Conservation (phyloP, 2,329 filamentous ascomycete genomes). For the Capronia epimyces region DNA sequence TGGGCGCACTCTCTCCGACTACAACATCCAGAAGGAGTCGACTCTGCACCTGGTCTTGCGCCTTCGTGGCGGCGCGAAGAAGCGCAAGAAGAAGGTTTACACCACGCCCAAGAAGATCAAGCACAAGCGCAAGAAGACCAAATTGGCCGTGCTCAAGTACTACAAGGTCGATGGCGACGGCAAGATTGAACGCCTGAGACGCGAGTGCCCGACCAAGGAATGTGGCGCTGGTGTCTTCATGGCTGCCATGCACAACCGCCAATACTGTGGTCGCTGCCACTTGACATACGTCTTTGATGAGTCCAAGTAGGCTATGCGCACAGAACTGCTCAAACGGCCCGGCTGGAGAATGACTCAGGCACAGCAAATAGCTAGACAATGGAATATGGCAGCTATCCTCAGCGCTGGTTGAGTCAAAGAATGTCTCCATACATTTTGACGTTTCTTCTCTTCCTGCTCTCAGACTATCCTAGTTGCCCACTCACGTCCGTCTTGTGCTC, state of each 20-base stretch:
- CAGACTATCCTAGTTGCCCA: no score
- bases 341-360: background rate
- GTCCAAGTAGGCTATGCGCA: conserved; percentile 20
- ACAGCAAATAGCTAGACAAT: conserved; percentile 2
- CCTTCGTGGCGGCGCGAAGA: conserved; percentile 98
- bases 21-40: conserved; percentile 99
- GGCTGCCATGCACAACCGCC: conserved; percentile 99
- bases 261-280: conserved; percentile 74
- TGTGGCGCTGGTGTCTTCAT: conserved; percentile 99
- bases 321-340: background rate
- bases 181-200: conserved; percentile 98
- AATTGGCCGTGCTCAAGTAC: conserved; percentile 99
- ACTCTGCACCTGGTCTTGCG: conserved; percentile 97
- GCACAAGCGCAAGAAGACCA: conserved; percentile 99
- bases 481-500: no score
- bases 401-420: background rate
- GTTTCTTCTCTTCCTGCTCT: no score
- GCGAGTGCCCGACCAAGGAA: conserved; percentile 93
- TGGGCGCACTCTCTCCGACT: conserved; percentile 96
- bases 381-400: background rate
- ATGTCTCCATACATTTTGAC: no score
- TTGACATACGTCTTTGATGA: conserved; percentile 32
- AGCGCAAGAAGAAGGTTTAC: conserved; percentile 99
- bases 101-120: conserved; percentile 99
- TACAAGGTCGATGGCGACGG: conserved; percentile 99